These are phyloP conservation scores for Pseudisothecium myosuroides DNA, from an alignment of 225 moss, liverwort and hornwort species.

Conservation along the genomic window DNA sequence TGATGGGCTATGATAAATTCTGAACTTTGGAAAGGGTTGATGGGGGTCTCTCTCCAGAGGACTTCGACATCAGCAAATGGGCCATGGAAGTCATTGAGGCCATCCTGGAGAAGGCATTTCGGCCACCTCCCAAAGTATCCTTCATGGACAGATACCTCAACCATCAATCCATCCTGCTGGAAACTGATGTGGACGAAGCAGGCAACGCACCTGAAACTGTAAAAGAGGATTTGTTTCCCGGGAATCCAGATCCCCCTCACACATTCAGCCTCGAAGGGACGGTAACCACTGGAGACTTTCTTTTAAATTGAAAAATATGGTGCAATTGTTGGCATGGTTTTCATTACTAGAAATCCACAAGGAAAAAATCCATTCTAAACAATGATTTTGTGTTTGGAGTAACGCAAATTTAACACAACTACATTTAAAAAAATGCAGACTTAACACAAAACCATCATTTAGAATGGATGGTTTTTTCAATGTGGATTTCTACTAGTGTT, in stretches of 20 bases:
- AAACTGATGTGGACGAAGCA: neutral
- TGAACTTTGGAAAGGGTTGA: neutral
- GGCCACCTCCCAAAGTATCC: neutral
- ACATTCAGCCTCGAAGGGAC: neutral
- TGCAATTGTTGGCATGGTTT: neutral
- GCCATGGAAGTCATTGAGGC: neutral
- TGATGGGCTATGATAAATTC: neutral
- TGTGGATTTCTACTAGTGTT: no score
- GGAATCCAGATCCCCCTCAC: neutral
- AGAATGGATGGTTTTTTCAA: neutral
- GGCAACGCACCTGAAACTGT: neutral
- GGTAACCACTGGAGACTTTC: neutral
- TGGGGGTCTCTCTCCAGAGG: neutral
- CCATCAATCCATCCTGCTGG: slow-evolving; percentile 1
- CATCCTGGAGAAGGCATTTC: neutral
- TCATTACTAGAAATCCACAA: neutral
- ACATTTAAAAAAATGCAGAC: accelerated
- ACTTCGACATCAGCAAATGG: neutral
- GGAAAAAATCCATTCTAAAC: accelerated
- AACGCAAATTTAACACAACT: neutral
- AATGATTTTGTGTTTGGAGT: neutral
- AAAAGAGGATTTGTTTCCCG: neutral
- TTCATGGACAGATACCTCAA: slow-evolving; percentile 6
- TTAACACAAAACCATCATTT: neutral
- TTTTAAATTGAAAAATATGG: no score